Base-by-base conservation (phyloP, 2,329 filamentous ascomycete genomes). In the Exserohilum turcica region DNA sequence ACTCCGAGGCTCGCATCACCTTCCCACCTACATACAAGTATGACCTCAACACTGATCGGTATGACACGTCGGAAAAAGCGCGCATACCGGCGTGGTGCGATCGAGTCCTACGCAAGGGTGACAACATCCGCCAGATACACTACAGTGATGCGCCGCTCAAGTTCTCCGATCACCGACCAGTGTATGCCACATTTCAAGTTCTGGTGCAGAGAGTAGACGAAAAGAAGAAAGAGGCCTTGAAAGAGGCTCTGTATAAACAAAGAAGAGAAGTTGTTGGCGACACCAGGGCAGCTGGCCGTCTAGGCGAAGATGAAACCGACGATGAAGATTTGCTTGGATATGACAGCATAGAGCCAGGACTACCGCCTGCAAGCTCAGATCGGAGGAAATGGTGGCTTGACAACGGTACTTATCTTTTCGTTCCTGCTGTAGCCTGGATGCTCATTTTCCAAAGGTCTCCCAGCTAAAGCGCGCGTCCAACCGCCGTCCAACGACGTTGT, bases 11-110 rank as follows among this genome's bases (percentile, higher is more conserved):
- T 5, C 85, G 85, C 48, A 95, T 97, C 61, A 88, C 82, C 1
- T 99, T 99, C 71, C 82, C 89, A 66, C 94, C 94, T 0, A 99
- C 94, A 0, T 99, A 99, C 79, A 96, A 96, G 74, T 99, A 91
- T 70, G 91, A 99, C 71, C 80, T 96, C 56, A 92, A 91, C 27
- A 90, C 85, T 3, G 92, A 97, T 72, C 83, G 83, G 46, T 99
- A 97, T 73, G 94, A 99, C 73, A 93, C 89, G 8, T 97, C 93
- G 43, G 93, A 97, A 68, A 99, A 99, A 74, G 86, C 88, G 48
- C 87, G 94, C 13, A 97, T 97, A 57, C 94, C 94, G 2, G 94
- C 94, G 0, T 99, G 94, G 94, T 97, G 92, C 56, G 94, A 99
- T 74, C 89, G 94, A 32, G 89, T 99, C 39, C 78, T 99, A 7